A percentile compares a stretch with the other conserved stretches of the same genome.
Evolutionary conservation across 768 basidiomycete genomes (phyloP).

Genomic region (Mrakia blollopis): DNA sequence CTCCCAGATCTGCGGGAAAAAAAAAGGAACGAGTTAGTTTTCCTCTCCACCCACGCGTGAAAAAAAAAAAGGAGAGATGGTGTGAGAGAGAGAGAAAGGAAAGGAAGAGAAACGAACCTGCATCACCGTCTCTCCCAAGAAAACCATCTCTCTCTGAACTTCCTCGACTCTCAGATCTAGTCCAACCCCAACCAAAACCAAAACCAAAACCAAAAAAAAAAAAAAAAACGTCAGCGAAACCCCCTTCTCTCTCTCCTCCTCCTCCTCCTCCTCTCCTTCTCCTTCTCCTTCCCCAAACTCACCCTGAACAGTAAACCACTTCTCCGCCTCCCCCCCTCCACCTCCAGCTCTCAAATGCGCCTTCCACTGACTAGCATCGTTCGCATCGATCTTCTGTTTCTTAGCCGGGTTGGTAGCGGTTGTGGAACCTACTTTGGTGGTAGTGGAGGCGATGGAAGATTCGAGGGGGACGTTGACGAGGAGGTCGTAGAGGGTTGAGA

Average conservation of each 20-base stretch:
- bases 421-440: constrained; percentile 49
- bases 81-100: neutral
- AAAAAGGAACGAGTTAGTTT: neutral
- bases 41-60: neutral
- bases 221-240: neutral
- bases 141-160: constrained; percentile 95
- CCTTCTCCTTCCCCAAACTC: neutral
- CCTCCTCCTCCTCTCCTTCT: neutral
- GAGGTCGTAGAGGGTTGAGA: constrained; percentile 79
- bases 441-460: constrained; percentile 83
- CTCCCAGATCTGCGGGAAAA: constrained; percentile 28
- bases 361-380: constrained; percentile 89
- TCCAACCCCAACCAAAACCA: no score
- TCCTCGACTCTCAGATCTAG: constrained; percentile 85
- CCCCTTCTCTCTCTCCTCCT: no score
- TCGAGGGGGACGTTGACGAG: constrained; percentile 93
- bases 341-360: constrained; percentile 54
- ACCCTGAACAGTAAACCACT: constrained; percentile 86
- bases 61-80: no score
- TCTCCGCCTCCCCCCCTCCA: constrained; percentile 69
- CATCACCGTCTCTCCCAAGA: constrained; percentile 90
- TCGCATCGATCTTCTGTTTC: constrained; percentile 52
- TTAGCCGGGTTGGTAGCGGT: constrained; percentile 35
- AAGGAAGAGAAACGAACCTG: constrained; percentile 55
- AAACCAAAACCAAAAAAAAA: neutral